phyloP scores from a whole-genome alignment of 768 basidiomycete species.

The Ephemerocybe angulata region DNA sequence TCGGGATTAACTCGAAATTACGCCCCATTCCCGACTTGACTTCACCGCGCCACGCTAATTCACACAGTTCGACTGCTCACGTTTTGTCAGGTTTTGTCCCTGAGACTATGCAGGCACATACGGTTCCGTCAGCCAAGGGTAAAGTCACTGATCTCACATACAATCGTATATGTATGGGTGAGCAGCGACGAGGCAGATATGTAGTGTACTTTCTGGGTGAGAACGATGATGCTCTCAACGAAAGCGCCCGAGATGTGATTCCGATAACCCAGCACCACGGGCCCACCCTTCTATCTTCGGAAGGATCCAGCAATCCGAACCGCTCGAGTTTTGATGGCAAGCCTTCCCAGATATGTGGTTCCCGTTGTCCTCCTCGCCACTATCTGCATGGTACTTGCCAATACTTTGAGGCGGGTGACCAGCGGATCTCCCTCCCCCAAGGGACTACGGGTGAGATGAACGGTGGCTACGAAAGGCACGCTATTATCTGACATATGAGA shows the following conservation, averaged over 20 bases:
- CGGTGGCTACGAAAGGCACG: too few relatives aligned
- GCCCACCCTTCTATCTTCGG: background rate
- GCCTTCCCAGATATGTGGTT: slow-evolving; percentile 1
- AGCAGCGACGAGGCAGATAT: too few relatives aligned
- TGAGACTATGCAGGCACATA: too few relatives aligned
- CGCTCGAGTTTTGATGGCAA: background rate
- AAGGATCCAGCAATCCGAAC: background rate
- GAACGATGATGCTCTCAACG: background rate
- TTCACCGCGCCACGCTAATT: background rate
- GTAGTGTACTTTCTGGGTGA: background rate
- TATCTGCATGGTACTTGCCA: background rate
- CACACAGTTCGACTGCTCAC: too few relatives aligned
- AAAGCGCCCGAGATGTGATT: background rate
- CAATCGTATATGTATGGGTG: too few relatives aligned
- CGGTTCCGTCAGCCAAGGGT: too few relatives aligned
- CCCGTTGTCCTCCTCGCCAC: slow-evolving; percentile 3
- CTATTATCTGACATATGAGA: too few relatives aligned
- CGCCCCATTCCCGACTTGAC: background rate
- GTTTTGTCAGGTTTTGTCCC: too few relatives aligned
- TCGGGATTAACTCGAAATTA: background rate
- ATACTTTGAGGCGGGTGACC: background rate
- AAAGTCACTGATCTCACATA: too few relatives aligned
- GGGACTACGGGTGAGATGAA: too few relatives aligned
- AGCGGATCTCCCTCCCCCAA: too few relatives aligned
- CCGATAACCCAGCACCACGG: background rate